These are phyloP conservation scores for Ettlia oleoabundans DNA, from an alignment of 139 green algal species.

Conservation along the genomic window DNA sequence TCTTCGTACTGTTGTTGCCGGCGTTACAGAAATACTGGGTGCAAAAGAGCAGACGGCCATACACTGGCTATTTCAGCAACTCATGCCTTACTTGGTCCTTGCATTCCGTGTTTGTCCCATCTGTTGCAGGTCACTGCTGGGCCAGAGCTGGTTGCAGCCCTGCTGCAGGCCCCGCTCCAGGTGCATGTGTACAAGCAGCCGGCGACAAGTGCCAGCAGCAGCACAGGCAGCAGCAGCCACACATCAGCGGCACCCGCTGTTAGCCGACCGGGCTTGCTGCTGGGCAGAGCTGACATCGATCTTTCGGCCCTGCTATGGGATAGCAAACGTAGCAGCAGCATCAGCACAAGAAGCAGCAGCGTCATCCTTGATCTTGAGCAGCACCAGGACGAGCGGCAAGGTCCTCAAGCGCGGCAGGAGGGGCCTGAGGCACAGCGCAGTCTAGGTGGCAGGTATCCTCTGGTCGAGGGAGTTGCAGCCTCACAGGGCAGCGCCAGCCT, in stretches of 20 bases:
- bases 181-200: slow-evolving; percentile 30
- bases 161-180: neutral
- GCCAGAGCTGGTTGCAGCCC: neutral
- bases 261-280: slow-evolving; percentile 1
- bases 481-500: slow-evolving; percentile 11
- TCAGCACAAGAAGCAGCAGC: no score
- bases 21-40: no score
- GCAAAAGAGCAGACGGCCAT: no score
- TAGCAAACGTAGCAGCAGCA: neutral
- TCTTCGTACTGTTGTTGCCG: neutral
- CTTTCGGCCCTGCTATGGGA: slow-evolving; percentile 11
- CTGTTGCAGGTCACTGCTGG: slow-evolving; percentile 13
- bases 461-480: neutral
- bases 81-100: neutral
- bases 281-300: slow-evolving; percentile 4
- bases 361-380: no score
- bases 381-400: neutral
- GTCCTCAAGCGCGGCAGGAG: neutral
- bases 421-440: neutral
- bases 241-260: neutral
- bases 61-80: no score
- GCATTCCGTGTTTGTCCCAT: neutral
- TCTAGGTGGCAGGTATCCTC: neutral
- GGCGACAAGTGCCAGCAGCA: neutral
- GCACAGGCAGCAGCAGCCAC: neutral